A percentile compares a stretch with the other conserved stretches of the same genome.
Conservation (phyloP, 2,329 filamentous ascomycete species). For the Curvularia spicifera region DNA sequence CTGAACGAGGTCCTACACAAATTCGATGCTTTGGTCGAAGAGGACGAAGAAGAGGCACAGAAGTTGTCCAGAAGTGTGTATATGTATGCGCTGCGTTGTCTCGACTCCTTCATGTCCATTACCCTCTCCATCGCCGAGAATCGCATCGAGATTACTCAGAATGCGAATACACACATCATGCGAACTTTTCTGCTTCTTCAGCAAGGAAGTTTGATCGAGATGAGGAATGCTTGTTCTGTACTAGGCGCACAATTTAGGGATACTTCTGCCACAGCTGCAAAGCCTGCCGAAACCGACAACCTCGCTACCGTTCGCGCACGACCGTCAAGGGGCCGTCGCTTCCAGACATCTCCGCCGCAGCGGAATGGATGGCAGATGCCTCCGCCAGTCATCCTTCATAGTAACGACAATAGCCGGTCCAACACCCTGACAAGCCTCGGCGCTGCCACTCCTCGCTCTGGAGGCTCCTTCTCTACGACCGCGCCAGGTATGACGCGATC, state of each 20-base stretch:
- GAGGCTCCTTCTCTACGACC: constrained; percentile 75
- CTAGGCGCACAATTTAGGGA: constrained; percentile 54
- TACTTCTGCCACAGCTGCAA: constrained; percentile 27
- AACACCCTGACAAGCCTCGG: constrained; percentile 60
- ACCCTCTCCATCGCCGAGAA: constrained; percentile 48
- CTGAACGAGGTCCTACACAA: constrained; percentile 62
- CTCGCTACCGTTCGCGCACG: constrained; percentile 39
- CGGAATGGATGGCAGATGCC: constrained; percentile 44
- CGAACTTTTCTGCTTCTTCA: constrained; percentile 65
- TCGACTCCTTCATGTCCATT: constrained; percentile 47
- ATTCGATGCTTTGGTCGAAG: constrained; percentile 56
- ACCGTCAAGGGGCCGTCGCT: constrained; percentile 40
- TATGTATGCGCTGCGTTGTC: constrained; percentile 42
- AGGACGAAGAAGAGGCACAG: constrained; percentile 57
- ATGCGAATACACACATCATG: constrained; percentile 63
- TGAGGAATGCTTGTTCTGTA: constrained; percentile 64
- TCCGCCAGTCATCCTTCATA: constrained; percentile 53
- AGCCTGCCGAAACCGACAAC: constrained; percentile 30
- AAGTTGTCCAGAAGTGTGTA: constrained; percentile 46
- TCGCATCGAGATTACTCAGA: constrained; percentile 58
- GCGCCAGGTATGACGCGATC: constrained; percentile 54
- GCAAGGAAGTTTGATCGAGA: constrained; percentile 64
- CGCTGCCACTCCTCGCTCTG: constrained; percentile 74
- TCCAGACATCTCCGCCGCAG: constrained; percentile 44
- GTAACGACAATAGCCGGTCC: constrained; percentile 58